Evolutionary conservation across 345 rosid species (phyloP).

Genomic region (Brassica cretica): DNA sequence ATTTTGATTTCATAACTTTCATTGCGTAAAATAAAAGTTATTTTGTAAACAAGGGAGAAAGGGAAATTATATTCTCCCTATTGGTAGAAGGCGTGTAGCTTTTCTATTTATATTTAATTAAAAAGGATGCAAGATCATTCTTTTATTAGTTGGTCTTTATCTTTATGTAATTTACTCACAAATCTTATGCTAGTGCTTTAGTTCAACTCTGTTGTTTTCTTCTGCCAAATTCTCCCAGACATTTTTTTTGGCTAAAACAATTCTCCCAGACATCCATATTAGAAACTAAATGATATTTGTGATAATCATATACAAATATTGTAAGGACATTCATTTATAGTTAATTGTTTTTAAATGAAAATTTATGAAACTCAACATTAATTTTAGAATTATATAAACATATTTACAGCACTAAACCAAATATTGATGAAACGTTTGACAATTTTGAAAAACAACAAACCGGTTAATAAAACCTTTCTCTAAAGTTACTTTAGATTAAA

Average conservation of each 20-base stretch:
- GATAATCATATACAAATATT: background rate
- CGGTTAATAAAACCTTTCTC: background rate
- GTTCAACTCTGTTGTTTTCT: background rate
- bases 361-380: background rate
- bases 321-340: background rate
- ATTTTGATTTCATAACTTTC: background rate
- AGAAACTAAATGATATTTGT: background rate
- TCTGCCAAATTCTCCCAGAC: background rate
- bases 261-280: background rate
- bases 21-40: conserved; percentile 30
- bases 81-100: conserved; percentile 15
- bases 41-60: conserved; percentile 13
- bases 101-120: background rate
- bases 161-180: background rate
- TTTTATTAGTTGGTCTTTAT: background rate
- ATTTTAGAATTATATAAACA: background rate
- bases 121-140: background rate
- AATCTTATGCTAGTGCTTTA: background rate
- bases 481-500: background rate
- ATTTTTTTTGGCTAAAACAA: background rate
- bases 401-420: background rate
- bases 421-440: background rate
- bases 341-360: background rate
- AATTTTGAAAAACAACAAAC: background rate
- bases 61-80: background rate